Base-by-base conservation (phyloP, 2,329 filamentous ascomycete species). In the Penicillium sp. region DNA sequence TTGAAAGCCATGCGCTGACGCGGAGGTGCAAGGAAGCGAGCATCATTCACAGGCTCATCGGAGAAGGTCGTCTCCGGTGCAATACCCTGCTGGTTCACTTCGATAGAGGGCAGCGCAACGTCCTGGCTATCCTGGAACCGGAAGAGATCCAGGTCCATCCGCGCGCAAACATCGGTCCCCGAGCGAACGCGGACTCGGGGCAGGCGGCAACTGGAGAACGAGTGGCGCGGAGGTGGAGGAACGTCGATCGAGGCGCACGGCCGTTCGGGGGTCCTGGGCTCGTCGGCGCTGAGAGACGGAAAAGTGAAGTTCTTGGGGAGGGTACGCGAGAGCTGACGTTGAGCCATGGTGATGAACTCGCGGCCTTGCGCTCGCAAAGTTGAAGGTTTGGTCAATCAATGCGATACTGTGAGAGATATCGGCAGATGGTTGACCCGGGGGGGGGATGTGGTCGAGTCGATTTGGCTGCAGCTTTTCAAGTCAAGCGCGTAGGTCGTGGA, bases 291-390 rank as follows among this genome's bases (percentile, higher is more conserved):
- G 41, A 60, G 45, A 42, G 67, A 67, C 44, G 70, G 64, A 42
- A 73, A 72, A 9, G 70, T 73, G 59, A 76, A 76, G 59, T 74
- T 74, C 55, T 75, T 75, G 25, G 73, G 73, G 24, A 76, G 60
- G 23, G 73, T 76, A 46, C 72, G 72, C 50, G 73, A 75, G 45
- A 75, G 63, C 52, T 66, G 69, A 57, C 66, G 67, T 52, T 67
- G 63, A 54, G 69, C 64, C 70, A 73, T 62, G 57, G 41, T 46
- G 29, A 33, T 23, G 18, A 29, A 39, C 24, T 37, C 37, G 42
- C 44, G 28, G 42, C 25, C 20, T 38, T 47, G 25, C 43, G 37
- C 44, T 45, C 41, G 35, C 46, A 42, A 47, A 47, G 38, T 42
- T 49, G 37, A 46, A 39, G 46, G 48, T 32, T 1, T 24, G 15